A percentile compares a stretch with the other conserved stretches of the same genome.
These are phyloP conservation scores for Beauveria scarabaeidicola DNA, from an alignment of 2,329 filamentous ascomycete genomes.

Conservation along the genomic window DNA sequence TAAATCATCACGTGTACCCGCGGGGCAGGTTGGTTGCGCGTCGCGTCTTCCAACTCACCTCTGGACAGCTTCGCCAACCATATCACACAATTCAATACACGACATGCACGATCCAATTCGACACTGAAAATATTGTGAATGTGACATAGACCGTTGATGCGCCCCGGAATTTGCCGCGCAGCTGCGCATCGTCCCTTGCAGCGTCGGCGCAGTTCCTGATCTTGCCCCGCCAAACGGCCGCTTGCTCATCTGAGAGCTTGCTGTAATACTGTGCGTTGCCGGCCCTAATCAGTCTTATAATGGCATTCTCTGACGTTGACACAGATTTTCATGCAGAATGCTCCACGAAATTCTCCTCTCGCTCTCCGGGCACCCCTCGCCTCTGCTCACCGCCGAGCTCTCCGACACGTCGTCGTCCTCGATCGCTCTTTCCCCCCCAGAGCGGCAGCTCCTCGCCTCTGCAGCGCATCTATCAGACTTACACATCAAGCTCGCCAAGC, in stretches of 20 bases:
- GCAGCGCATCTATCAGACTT: conserved; percentile 70
- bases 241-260: not conserved
- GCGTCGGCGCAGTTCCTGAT: not conserved
- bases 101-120: not conserved
- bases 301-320: not conserved
- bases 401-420: conserved; percentile 35
- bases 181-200: not conserved
- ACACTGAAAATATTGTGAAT: not conserved
- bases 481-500: conserved; percentile 62
- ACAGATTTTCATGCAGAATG: conserved; percentile 44
- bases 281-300: not conserved
- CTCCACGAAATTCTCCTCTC: conserved; percentile 97
- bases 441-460: conserved; percentile 70
- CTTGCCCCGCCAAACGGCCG: not conserved
- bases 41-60: not conserved
- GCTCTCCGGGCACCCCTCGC: conserved; percentile 86
- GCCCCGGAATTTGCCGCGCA: not conserved
- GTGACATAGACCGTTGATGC: not conserved
- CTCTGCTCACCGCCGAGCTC: conserved; percentile 57
- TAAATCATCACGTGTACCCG: conserved; percentile 5
- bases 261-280: not conserved
- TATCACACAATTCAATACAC: not conserved
- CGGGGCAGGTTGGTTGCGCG: conserved; percentile 1
- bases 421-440: conserved; percentile 60
- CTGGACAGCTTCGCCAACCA: not conserved